phyloP scores from a whole-genome alignment of 345 rosid genomes.

The Eucalyptus curtisii region DNA sequence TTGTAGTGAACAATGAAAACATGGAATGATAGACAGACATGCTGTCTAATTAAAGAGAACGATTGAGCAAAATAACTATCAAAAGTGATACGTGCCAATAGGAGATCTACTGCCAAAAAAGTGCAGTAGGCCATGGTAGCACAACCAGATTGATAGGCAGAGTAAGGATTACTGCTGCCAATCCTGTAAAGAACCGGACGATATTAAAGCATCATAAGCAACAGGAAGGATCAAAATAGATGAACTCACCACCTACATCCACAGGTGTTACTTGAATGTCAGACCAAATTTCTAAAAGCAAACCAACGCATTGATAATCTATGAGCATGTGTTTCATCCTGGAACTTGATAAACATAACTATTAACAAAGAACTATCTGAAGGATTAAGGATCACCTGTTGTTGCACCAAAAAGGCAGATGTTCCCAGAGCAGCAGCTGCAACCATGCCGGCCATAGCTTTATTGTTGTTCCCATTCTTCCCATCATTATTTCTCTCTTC shows the following conservation, averaged over 20 bases:
- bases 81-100: neutral
- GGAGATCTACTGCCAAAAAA: neutral
- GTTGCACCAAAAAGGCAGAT: constrained; percentile 59
- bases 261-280: neutral
- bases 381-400: constrained; percentile 36
- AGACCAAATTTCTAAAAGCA: neutral
- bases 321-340: neutral
- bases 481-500: constrained; percentile 14
- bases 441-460: constrained; percentile 65
- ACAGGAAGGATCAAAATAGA: neutral
- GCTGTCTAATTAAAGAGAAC: neutral
- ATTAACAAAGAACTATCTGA: neutral
- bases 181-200: neutral
- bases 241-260: neutral
- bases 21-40: neutral
- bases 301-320: neutral
- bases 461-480: constrained; percentile 18
- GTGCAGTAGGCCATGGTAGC: neutral
- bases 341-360: neutral
- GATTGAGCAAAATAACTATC: neutral
- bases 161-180: neutral
- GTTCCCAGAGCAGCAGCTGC: constrained; percentile 91
- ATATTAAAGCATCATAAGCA: neutral
- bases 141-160: neutral
- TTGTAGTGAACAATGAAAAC: neutral